These are phyloP conservation scores for Schoenoplectus triqueter DNA, from an alignment of 202 grass and related monocot species.

Conservation along the genomic window DNA sequence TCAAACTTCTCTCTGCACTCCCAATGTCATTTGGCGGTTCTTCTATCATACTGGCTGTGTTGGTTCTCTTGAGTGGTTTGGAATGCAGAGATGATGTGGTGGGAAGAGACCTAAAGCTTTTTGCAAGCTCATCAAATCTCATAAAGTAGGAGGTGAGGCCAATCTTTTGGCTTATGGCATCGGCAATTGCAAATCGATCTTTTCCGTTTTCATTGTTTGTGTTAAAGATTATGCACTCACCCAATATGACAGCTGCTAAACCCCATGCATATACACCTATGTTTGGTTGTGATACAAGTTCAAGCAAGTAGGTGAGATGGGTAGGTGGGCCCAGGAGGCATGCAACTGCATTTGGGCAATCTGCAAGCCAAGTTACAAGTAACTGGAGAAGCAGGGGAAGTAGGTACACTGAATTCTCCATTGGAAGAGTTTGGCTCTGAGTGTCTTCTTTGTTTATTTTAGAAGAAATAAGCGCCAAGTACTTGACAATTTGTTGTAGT, in stretches of 20 bases:
- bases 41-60: slow-evolving; percentile 79
- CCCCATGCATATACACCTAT: slow-evolving; percentile 65
- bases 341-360: slow-evolving; percentile 84
- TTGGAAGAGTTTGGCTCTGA: slow-evolving; percentile 53
- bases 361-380: slow-evolving; percentile 77
- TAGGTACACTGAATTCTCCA: slow-evolving; percentile 46
- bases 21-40: slow-evolving; percentile 62
- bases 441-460: slow-evolving; percentile 54
- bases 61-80: slow-evolving; percentile 79
- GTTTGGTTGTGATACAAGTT: slow-evolving; percentile 75
- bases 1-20: slow-evolving; percentile 36
- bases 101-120: slow-evolving; percentile 56
- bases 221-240: slow-evolving; percentile 83
- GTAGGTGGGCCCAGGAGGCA: slow-evolving; percentile 75
- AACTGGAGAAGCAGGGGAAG: slow-evolving; percentile 79
- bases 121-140: slow-evolving; percentile 84
- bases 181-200: slow-evolving; percentile 79
- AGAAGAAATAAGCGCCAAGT: slow-evolving; percentile 75
- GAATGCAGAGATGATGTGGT: slow-evolving; percentile 48
- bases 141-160: slow-evolving; percentile 80
- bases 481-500: slow-evolving; percentile 72
- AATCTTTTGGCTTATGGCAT: slow-evolving; percentile 91
- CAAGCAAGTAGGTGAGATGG: slow-evolving; percentile 81
- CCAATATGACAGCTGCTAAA: slow-evolving; percentile 86
- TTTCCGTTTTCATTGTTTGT: slow-evolving; percentile 66